These are phyloP conservation scores for Penicillium sp. DNA, from an alignment of 2,329 filamentous ascomycete species.

Conservation along the genomic window DNA sequence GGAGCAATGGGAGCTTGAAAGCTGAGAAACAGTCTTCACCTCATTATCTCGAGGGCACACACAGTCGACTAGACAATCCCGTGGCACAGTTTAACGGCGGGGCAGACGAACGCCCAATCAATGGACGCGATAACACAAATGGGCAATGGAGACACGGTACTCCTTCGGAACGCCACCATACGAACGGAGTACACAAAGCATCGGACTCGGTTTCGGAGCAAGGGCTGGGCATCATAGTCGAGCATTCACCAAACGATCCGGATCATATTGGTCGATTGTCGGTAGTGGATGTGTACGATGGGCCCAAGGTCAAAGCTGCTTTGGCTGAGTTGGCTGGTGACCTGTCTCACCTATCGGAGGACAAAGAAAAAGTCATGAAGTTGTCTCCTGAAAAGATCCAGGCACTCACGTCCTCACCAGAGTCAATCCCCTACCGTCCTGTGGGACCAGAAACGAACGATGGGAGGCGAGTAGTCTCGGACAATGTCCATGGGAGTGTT, in stretches of 20 bases:
- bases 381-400: slow-evolving; percentile 49
- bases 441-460: slow-evolving; percentile 21
- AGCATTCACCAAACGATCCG: slow-evolving; percentile 7
- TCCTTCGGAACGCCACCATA: not conserved
- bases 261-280: slow-evolving; percentile 18
- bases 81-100: slow-evolving; percentile 1
- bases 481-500: slow-evolving; percentile 10
- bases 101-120: not conserved
- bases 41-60: not conserved
- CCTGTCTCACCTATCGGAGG: slow-evolving; percentile 18
- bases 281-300: slow-evolving; percentile 26
- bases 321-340: slow-evolving; percentile 22
- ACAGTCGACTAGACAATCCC: not conserved
- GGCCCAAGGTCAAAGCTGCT: slow-evolving; percentile 18
- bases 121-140: not conserved
- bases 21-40: not conserved
- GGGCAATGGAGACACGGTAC: not conserved
- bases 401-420: slow-evolving; percentile 47
- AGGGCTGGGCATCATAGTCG: slow-evolving; percentile 18
- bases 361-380: slow-evolving; percentile 41
- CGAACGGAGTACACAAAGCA: slow-evolving; percentile 1
- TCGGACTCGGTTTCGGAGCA: slow-evolving; percentile 4
- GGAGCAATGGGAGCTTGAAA: not conserved
- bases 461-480: slow-evolving; percentile 19
- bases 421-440: slow-evolving; percentile 46